Evolutionary conservation across 2,329 filamentous ascomycete genomes (phyloP), one percentile per base, ranked within the genome.

Genomic region (Pyrenophora tritici-repentis): DNA sequence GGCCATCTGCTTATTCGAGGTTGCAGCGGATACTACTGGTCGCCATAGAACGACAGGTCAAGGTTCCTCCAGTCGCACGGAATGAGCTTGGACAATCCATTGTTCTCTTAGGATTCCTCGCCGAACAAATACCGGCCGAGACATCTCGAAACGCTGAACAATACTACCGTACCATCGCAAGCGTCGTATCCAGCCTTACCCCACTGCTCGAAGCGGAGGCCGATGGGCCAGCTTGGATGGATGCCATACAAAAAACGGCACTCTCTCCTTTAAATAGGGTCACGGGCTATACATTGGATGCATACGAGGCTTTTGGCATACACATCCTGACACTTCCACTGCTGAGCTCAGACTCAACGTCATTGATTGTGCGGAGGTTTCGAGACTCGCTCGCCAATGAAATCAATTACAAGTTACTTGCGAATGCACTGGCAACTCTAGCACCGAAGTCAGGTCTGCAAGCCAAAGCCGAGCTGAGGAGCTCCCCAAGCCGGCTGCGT

Each of bases 371-470:
- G 18, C 55, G 55, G 24, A 62, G 47, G 4, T 65, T 73, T 38
- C 63, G 70, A 18, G 67, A 72, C 42, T 62, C 59, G 17, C 61
- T 84, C 31, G 77, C 79, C 26, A 73, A 75, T 14, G 71, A 73
- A 14, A 74, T 83, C 51, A 80, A 83, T 58, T 81, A 81, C 58
- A 80, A 80, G 52, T 63, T 81, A 60, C 55, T 74, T 66, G 59
- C 66, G 40, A 60, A 62, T 43, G 63, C 72, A 6, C 36, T 75
- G 24, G 65, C 70, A 6, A 67, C 63, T 6, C 52, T 66, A 2
- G 54, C 74, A 39, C 70, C 61, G 38, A 52, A 39, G 2, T 60
- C 57, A 4, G 65, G 69, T 14, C 55, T 69, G 13, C 58, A 63
- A n/a, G 53, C 57, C 13, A 72, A 53, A 36, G 54, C 47, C 46